Evolutionary conservation across 768 basidiomycete species (phyloP).

Genomic region (Scleroderma citrinum): DNA sequence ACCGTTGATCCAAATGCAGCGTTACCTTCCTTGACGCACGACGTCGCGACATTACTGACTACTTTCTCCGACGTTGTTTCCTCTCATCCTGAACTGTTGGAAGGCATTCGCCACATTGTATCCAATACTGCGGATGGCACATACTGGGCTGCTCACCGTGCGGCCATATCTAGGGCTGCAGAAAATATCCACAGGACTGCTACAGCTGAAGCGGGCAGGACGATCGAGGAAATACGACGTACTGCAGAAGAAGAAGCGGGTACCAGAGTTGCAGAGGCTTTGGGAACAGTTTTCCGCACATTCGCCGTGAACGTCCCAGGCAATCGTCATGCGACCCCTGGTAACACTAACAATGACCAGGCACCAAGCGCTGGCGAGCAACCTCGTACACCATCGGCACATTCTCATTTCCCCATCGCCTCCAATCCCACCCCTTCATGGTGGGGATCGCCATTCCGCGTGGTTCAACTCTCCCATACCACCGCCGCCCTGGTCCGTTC

Average conservation of each 20-base stretch:
- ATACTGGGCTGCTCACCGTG: conserved; percentile 66
- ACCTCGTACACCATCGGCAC: not conserved
- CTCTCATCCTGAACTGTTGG: conserved; percentile 66
- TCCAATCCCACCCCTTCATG: conserved; percentile 10
- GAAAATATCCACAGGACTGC: conserved; percentile 47
- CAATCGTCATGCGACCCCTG: conserved; percentile 2
- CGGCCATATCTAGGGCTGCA: conserved; percentile 52
- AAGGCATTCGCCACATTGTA: conserved; percentile 58
- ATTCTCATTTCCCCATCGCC: conserved; percentile 8
- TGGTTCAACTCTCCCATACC: conserved; percentile 19
- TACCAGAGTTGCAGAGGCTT: conserved; percentile 53
- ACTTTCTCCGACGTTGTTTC: conserved; percentile 50
- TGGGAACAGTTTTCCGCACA: conserved; percentile 52
- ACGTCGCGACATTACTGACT: conserved; percentile 57
- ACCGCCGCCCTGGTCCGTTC: conserved; percentile 7
- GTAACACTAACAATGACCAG: not conserved
- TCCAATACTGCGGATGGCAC: conserved; percentile 56
- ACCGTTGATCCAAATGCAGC: conserved; percentile 32
- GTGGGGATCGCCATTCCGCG: conserved; percentile 18
- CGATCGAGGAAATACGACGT: conserved; percentile 42
- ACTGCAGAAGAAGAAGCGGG: conserved; percentile 61
- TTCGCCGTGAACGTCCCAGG: conserved; percentile 36
- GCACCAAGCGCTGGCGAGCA: not conserved
- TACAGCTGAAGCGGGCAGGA: conserved; percentile 29
- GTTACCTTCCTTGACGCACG: conserved; percentile 50